Base-by-base conservation (phyloP, 768 basidiomycete genomes). In the Leccinum rimulosum region DNA sequence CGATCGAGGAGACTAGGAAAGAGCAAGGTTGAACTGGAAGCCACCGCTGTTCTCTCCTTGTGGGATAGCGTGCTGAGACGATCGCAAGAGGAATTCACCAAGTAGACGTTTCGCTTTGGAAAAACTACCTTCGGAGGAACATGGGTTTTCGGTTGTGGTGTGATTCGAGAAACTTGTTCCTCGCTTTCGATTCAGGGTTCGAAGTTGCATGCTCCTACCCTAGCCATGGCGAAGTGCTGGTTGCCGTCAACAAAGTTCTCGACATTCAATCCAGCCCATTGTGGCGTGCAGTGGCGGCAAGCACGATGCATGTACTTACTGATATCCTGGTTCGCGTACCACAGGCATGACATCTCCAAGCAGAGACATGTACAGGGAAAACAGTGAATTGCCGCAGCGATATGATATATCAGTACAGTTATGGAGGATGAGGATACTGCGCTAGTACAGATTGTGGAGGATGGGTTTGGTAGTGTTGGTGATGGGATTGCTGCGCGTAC, bases 401-500 rank as follows among this genome's bases (percentile, higher is more conserved):
- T 51, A 47, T 43, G 19, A 4, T 35, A 17, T 3, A 50, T 22
- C 27, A 43, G 27, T 45, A 35, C 54, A 48, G 8, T 38, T 61
- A 70, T 57, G 56, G 40, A 33, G 62, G 57, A 25, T 62, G 63
- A n/a, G 66, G 38, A 25, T 62, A 73, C 49, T 54, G 60, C 3
- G 51, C 43, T 2, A 58, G 55, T 31, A 45, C 28, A 31, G 66
- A 61, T 36, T 53, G 72, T 36, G 64, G 49, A 28, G 45, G 59
- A 25, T 64, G 55, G 14, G 54, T n/a, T 25, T 61, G 59, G 15
- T 59, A 58, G 19, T 56, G 52, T 30, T 53, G 65, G 30, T 63
- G 43, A 28, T 62, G 56, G 0, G 56, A 28, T 43, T 52, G 64
- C 27, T 62, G 66, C 33, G 27, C 38, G 19, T 64, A 51, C 7